phyloP scores from a whole-genome alignment of 441 rosid genomes.

The Arabidopsis hybrid region DNA sequence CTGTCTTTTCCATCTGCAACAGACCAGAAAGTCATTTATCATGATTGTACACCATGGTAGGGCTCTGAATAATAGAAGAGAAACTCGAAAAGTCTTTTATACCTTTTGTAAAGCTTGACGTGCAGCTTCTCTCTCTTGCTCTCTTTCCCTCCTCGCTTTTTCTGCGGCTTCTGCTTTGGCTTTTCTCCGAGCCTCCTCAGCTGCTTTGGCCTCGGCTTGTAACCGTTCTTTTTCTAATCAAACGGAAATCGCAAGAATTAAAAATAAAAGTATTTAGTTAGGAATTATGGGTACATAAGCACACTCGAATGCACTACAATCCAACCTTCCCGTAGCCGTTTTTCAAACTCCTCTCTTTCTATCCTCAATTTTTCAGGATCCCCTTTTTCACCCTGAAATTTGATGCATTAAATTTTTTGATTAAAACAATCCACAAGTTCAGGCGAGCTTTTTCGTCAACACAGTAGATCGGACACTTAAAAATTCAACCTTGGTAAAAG shows the following conservation, averaged over 20 bases:
- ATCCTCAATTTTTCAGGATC: constrained; percentile 83
- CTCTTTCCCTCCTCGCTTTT: constrained; percentile 80
- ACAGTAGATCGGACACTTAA: background rate
- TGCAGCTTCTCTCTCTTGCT: constrained; percentile 89
- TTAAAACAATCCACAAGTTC: constrained; percentile 8
- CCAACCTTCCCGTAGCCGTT: constrained; percentile 79
- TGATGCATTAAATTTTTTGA: constrained; percentile 17
- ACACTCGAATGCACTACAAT: constrained; percentile 13
- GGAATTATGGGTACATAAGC: constrained; percentile 3
- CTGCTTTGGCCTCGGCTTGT: constrained; percentile 89
- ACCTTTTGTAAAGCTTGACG: constrained; percentile 87
- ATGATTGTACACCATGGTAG: background rate
- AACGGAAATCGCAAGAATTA: constrained; percentile 7
- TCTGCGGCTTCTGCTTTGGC: constrained; percentile 86
- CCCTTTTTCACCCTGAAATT: constrained; percentile 66
- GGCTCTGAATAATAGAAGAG: background rate
- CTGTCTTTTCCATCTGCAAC: constrained; percentile 91
- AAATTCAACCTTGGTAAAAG: constrained; percentile 75
- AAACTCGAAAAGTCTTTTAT: constrained; percentile 15
- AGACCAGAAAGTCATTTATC: constrained; percentile 15
- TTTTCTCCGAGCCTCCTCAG: constrained; percentile 76
- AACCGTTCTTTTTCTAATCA: constrained; percentile 75
- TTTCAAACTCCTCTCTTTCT: constrained; percentile 85
- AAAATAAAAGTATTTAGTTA: constrained; percentile 10
- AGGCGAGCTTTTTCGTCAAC: background rate